phyloP scores from a whole-genome alignment of 2,329 filamentous ascomycete genomes.

The Fusarium sp. region DNA sequence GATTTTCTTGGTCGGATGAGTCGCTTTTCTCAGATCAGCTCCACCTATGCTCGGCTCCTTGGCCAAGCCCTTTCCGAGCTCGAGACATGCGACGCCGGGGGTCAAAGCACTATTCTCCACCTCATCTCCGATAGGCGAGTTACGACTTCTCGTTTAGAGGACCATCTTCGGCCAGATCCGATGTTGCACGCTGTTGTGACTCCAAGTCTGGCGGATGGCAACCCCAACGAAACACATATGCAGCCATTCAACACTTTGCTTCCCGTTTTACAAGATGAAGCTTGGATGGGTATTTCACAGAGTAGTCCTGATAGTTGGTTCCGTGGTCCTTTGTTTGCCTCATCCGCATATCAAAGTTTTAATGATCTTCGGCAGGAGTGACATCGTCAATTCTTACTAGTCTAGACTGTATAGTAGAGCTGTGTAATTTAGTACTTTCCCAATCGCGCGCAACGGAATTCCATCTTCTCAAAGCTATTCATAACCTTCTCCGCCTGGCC shows the following conservation, averaged over 20 bases:
- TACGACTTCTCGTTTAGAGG: neutral
- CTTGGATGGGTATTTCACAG: neutral
- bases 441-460: neutral
- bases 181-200: neutral
- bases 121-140: neutral
- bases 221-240: accelerated
- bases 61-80: neutral
- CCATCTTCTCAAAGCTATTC: neutral
- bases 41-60: neutral
- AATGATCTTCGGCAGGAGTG: neutral
- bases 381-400: neutral
- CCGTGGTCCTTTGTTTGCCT: neutral
- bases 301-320: neutral
- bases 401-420: neutral
- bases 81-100: accelerated
- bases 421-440: accelerated
- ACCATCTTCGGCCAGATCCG: neutral
- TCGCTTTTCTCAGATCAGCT: neutral
- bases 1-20: neutral
- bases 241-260: neutral
- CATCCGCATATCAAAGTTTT: neutral
- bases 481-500: neutral
- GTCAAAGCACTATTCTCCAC: neutral
- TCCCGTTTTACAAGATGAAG: neutral
- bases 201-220: neutral